Conservation (phyloP, 768 basidiomycete genomes). For the Russula lepida region DNA sequence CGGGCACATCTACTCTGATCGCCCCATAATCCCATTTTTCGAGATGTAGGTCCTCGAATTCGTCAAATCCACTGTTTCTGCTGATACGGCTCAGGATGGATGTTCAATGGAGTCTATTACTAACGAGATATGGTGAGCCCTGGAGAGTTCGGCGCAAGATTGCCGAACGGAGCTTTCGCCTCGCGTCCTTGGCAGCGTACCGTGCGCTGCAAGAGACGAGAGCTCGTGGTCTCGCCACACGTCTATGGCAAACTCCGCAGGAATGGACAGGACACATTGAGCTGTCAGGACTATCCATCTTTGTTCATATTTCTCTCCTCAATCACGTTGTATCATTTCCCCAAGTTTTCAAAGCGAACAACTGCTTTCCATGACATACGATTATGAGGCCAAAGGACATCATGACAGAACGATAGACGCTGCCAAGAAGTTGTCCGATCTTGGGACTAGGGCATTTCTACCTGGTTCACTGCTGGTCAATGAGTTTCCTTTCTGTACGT, state of each 20-base stretch:
- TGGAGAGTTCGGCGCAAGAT: conserved; percentile 3
- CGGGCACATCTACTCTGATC: conserved; percentile 28
- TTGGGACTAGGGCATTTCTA: not conserved
- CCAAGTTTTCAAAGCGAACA: conserved; percentile 7
- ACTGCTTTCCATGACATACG: conserved; percentile 4
- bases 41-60: not conserved
- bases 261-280: not conserved
- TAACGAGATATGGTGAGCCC: not conserved
- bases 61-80: not conserved
- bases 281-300: not conserved
- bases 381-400: not conserved
- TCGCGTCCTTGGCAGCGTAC: not conserved
- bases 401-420: not conserved
- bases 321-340: not conserved
- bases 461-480: conserved; percentile 3
- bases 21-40: not conserved
- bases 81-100: not conserved
- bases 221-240: not conserved
- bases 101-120: not conserved
- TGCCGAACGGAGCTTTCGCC: conserved; percentile 6
- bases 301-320: not conserved
- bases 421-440: not conserved
- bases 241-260: not conserved
- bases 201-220: not conserved
- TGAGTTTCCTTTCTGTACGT: conserved; percentile 9